phyloP scores from a whole-genome alignment of 1,284 basidiomycete genomes.

The Sutorius eximius region DNA sequence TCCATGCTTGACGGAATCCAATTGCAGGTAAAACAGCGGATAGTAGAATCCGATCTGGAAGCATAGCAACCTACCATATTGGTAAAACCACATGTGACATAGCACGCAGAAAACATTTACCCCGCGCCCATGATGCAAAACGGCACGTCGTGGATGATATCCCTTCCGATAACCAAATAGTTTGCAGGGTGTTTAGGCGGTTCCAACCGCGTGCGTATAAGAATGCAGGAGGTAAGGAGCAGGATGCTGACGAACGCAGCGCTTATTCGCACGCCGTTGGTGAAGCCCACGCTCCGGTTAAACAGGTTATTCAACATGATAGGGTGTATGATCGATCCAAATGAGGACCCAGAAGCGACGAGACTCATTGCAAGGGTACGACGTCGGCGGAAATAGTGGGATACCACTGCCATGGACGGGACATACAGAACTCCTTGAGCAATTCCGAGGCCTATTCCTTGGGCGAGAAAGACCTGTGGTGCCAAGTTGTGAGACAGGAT shows the following conservation, averaged over 20 bases:
- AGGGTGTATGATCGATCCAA: slow-evolving; percentile 35
- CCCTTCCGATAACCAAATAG: slow-evolving; percentile 24
- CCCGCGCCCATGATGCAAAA: slow-evolving; percentile 24
- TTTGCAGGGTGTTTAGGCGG: slow-evolving; percentile 15
- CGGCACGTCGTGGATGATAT: slow-evolving; percentile 18
- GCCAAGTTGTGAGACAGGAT: neutral
- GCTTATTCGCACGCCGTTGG: slow-evolving; percentile 33
- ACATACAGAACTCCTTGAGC: slow-evolving; percentile 34
- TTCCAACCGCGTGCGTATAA: slow-evolving; percentile 34
- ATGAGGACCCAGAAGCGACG: slow-evolving; percentile 34
- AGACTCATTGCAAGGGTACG: slow-evolving; percentile 38
- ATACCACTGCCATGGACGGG: slow-evolving; percentile 33
- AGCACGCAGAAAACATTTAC: slow-evolving; percentile 12
- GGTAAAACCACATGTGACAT: neutral
- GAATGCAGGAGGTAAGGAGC: slow-evolving; percentile 28
- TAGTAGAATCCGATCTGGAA: slow-evolving; percentile 20
- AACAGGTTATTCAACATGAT: slow-evolving; percentile 45
- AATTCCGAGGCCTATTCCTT: slow-evolving; percentile 36
- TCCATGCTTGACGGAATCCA: slow-evolving; percentile 29
- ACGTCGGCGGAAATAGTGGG: slow-evolving; percentile 36
- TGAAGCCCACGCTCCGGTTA: slow-evolving; percentile 27
- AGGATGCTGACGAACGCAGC: slow-evolving; percentile 29
- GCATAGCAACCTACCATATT: slow-evolving; percentile 16
- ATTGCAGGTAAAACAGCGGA: slow-evolving; percentile 33
- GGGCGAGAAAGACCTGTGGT: slow-evolving; percentile 35